Percentiles rank a stretch among this genome's conserved stretches.
These are phyloP conservation scores for Chytriomyces hyalinus DNA, from an alignment of 192 early-diverging fungal species.

Conservation along the genomic window DNA sequence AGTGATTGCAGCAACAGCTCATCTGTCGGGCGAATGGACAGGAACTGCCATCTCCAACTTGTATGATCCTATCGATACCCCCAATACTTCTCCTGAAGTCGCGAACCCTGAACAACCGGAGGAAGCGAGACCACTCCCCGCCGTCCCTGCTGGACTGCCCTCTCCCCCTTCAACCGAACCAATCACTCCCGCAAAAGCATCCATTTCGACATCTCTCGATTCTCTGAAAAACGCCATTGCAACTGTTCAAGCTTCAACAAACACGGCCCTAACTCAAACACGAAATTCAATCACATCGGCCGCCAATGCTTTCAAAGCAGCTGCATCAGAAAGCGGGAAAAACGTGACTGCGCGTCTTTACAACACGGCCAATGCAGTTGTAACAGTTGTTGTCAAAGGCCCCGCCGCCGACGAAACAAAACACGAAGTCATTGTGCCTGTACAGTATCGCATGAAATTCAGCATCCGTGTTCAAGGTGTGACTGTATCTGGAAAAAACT, in stretches of 20 bases:
- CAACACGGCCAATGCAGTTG: background rate
- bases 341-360: background rate
- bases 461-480: background rate
- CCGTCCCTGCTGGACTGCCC: background rate
- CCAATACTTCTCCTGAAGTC: background rate
- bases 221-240: background rate
- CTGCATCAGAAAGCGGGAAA: background rate
- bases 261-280: background rate
- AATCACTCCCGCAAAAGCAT: background rate
- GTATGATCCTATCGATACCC: background rate
- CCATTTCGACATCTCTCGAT: background rate
- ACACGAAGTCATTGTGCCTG: constrained; percentile 19
- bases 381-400: constrained; percentile 8
- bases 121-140: background rate
- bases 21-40: background rate
- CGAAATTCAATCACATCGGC: background rate
- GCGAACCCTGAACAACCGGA: background rate
- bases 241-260: background rate
- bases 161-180: background rate
- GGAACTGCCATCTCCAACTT: background rate
- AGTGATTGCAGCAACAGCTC: background rate
- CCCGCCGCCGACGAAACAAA: background rate
- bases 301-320: background rate
- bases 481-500: constrained; percentile 13
- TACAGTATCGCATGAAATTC: constrained; percentile 28